Conservation (phyloP, 148 eudicot genomes). For the Amaranthus cruentus region DNA sequence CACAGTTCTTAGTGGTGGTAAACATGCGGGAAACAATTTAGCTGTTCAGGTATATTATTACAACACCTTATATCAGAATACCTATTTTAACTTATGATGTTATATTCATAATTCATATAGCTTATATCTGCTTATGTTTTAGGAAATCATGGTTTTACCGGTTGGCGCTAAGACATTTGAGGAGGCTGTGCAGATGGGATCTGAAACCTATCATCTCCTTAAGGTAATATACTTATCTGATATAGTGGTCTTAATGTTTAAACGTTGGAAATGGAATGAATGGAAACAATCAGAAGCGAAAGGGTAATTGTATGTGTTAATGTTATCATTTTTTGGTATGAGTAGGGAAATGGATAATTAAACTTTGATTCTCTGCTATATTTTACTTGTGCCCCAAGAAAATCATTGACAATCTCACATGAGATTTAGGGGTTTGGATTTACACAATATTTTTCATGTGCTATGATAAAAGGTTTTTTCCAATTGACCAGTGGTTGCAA, state of each 20-base stretch:
- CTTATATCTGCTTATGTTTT: slow-evolving; percentile 9
- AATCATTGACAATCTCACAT: too few species aligned
- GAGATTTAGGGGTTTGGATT: too few species aligned
- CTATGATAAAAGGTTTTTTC: too few species aligned
- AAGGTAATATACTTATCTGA: slow-evolving; percentile 44
- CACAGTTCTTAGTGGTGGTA: slow-evolving; percentile 87
- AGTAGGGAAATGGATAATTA: too few species aligned
- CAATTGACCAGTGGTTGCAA: too few species aligned
- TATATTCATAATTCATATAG: neutral
- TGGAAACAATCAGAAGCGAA: too few species aligned
- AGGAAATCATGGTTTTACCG: slow-evolving; percentile 90
- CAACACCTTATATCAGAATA: neutral
- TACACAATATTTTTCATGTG: too few species aligned
- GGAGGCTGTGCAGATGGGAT: slow-evolving; percentile 88
- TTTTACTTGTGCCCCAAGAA: neutral
- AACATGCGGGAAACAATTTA: slow-evolving; percentile 79
- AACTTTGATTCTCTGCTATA: neutral
- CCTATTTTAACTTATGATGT: neutral
- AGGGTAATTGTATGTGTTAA: too few species aligned
- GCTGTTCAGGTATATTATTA: slow-evolving; percentile 61
- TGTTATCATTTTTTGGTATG: too few species aligned
- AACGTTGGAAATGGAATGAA: neutral
- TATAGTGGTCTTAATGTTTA: neutral
- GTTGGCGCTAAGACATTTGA: slow-evolving; percentile 78
- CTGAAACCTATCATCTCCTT: slow-evolving; percentile 86